These are phyloP conservation scores for Calonectria honghensis DNA, from an alignment of 2,329 filamentous ascomycete genomes.

Conservation along the genomic window DNA sequence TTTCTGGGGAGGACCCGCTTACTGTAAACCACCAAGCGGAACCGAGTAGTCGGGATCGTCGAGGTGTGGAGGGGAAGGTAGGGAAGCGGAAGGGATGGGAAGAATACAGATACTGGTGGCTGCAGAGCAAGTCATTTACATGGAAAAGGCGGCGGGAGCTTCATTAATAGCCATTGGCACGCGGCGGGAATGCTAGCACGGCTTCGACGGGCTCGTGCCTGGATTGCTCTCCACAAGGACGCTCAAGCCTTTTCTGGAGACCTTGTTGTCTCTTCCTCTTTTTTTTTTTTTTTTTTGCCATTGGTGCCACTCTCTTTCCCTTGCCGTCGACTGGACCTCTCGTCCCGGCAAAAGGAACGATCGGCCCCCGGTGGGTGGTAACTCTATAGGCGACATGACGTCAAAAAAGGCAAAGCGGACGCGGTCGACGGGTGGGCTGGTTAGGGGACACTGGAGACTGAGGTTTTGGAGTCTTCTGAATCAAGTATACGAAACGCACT, in stretches of 20 bases:
- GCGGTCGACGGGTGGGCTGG: not conserved
- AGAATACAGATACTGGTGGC: constrained; percentile 2
- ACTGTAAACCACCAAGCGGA: constrained; percentile 8
- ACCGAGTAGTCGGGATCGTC: constrained; percentile 14
- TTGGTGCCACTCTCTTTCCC: not conserved
- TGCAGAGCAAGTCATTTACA: constrained; percentile 10
- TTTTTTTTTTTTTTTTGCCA: not conserved
- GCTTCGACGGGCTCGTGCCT: constrained; percentile 16
- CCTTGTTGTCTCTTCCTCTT: not conserved
- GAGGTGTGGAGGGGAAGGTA: not conserved
- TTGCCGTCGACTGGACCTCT: constrained; percentile 1
- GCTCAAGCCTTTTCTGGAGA: constrained; percentile 19
- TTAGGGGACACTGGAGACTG: constrained; percentile 18
- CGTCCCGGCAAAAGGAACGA: constrained; percentile 19
- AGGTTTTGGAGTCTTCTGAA: constrained; percentile 26
- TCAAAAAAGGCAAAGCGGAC: constrained; percentile 32
- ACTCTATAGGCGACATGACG: constrained; percentile 23
- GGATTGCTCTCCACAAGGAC: not conserved
- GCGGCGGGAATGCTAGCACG: not conserved
- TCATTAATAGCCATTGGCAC: constrained; percentile 15
- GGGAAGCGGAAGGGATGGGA: not conserved
- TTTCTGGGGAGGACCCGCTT: constrained; percentile 22
- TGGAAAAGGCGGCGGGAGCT: constrained; percentile 10
- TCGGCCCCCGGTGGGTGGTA: constrained; percentile 17
- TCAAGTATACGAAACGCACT: constrained; percentile 33